Base-by-base conservation (phyloP, 352 stramenopile species). In the Phytophthora sp. region DNA sequence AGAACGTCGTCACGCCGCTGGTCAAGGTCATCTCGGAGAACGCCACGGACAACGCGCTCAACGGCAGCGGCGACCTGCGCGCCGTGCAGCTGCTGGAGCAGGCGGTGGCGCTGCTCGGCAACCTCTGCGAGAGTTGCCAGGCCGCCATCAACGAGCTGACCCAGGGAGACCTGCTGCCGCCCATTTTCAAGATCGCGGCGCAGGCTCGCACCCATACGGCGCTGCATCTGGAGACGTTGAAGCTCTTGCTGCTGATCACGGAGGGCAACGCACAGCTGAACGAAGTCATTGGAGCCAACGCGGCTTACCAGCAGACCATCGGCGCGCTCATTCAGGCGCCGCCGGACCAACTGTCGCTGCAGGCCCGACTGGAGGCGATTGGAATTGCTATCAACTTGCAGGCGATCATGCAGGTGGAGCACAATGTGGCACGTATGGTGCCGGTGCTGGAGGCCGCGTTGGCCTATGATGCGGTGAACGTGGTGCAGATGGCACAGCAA, bases 91-190 rank as follows among this genome's bases (percentile, higher is more conserved):
- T 96, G 32, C 80, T 96, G 27, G 88, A 96, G 62, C 88, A 96
- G 73, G 75, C 84, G 2, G 66, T 96, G 10, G 77, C 86, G 15
- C 62, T 96, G 44, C 80, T 96, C 18, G 48, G 77, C 27, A 95
- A 96, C 66, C 41, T 96, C 8, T 93, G 86, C 54, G 88, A 96
- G 68, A 95, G 84, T 64, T 89, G 81, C 58, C 77, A 89, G 18
- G 66, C 76, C 5, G 88, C 88, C 30, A 87, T 96, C 34, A 83
- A 92, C 51, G 86, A 96, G 64, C 72, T 94, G 38, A 94, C 85
- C 31, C 79, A 89, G 46, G 83, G 83, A 51, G 70, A 91, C 21
- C 44, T 93, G 54, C 65, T 95, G 55, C 74, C 87, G 27, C 74
- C 82, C 9, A 88, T 93, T 54, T 89, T 96, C 72, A 74, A 87